These are phyloP conservation scores for Candida xiaguanensis DNA, from an alignment of 805 yeast genomes.

Conservation along the genomic window DNA sequence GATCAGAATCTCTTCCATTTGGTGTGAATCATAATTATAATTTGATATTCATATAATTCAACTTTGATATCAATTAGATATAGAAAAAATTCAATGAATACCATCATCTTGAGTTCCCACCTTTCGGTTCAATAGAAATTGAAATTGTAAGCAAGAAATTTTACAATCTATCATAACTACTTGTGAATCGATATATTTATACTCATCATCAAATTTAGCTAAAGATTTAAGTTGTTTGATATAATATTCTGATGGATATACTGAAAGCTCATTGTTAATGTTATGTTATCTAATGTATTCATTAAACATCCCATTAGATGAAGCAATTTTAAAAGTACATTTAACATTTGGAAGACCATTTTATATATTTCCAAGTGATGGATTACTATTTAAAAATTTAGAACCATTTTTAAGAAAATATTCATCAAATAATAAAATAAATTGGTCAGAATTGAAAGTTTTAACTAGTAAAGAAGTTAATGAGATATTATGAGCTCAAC, in stretches of 20 bases:
- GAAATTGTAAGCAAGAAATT: conserved; percentile 66
- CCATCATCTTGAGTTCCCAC: conserved; percentile 61
- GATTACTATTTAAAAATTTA: conserved; percentile 57
- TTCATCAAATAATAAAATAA: conserved; percentile 45
- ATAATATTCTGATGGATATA: conserved; percentile 87
- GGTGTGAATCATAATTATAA: too few species aligned
- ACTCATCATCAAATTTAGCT: conserved; percentile 28
- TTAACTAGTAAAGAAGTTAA: conserved; percentile 29
- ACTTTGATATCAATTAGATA: too few species aligned
- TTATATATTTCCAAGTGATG: conserved; percentile 77
- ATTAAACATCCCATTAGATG: conserved; percentile 55
- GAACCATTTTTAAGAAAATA: conserved; percentile 57
- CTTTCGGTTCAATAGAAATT: conserved; percentile 77
- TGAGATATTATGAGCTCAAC: conserved; percentile 25
- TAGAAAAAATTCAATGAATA: conserved; percentile 17
- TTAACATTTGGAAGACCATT: conserved; percentile 68
- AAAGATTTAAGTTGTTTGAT: conserved; percentile 47
- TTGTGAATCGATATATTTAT: conserved; percentile 59
- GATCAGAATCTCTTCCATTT: too few species aligned
- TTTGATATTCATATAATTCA: too few species aligned
- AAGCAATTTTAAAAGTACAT: conserved; percentile 67
- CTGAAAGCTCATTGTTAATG: conserved; percentile 78
- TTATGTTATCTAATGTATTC: conserved; percentile 71
- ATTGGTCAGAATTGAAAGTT: conserved; percentile 30
- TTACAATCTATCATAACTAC: conserved; percentile 62